Percentiles rank a stretch among this genome's conserved stretches.
Conservation (phyloP, 202 grass and related monocot species). For the Bolboschoenoplectus hybrid region DNA sequence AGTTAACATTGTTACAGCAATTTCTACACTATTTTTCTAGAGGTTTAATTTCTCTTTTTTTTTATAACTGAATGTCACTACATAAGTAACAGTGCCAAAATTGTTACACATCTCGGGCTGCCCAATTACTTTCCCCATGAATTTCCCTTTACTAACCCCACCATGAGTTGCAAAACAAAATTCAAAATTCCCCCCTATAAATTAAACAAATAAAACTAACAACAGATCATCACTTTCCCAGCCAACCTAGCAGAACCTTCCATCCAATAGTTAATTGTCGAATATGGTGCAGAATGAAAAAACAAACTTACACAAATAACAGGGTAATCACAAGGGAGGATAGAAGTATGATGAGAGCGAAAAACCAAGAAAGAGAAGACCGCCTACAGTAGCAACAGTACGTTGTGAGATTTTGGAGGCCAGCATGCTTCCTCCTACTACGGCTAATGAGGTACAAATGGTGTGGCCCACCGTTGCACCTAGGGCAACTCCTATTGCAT, state of each 20-base stretch:
- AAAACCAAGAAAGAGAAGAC: slow-evolving; percentile 78
- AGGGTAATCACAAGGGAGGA: slow-evolving; percentile 63
- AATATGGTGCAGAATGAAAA: slow-evolving; percentile 1
- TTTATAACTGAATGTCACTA: neutral
- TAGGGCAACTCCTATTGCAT: slow-evolving; percentile 79
- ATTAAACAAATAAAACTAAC: slow-evolving; percentile 14
- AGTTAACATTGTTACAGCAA: slow-evolving; percentile 1
- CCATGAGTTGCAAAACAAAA: slow-evolving; percentile 26
- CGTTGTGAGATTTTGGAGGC: slow-evolving; percentile 84
- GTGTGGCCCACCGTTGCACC: slow-evolving; percentile 82
- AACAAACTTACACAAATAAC: slow-evolving; percentile 12
- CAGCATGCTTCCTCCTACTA: slow-evolving; percentile 80
- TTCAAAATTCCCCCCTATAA: neutral
- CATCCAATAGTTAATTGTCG: slow-evolving; percentile 22
- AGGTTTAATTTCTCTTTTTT: neutral
- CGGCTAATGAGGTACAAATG: slow-evolving; percentile 72
- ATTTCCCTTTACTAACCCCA: slow-evolving; percentile 26
- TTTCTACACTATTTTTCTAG: slow-evolving; percentile 1
- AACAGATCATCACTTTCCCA: neutral
- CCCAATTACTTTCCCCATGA: neutral
- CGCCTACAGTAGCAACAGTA: slow-evolving; percentile 79
- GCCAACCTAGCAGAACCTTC: neutral
- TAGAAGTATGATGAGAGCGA: slow-evolving; percentile 90
- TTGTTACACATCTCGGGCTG: neutral
- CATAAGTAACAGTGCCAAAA: neutral